A percentile compares a stretch with the other conserved stretches of the same genome.
phyloP scores from a whole-genome alignment of 352 stramenopile genomes.

The Globisporangium paroecandrum region DNA sequence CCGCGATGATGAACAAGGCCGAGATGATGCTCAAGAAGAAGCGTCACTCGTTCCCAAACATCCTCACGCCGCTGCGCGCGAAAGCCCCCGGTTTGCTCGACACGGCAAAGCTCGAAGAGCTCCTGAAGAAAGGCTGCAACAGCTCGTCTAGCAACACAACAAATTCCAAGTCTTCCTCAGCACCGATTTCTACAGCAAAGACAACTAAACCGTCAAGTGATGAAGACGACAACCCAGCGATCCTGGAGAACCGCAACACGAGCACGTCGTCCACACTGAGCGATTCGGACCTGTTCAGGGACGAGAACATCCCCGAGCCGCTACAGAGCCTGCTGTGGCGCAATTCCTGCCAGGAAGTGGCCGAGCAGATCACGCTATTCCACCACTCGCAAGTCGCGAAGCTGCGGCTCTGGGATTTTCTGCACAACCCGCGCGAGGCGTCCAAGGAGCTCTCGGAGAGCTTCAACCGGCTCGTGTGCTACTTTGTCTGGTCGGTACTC shows the following conservation, averaged over 20 bases:
- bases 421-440: slow-evolving; percentile 40
- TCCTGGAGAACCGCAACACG: slow-evolving; percentile 11
- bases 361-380: slow-evolving; percentile 64
- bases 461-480: slow-evolving; percentile 64
- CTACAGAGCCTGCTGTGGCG: slow-evolving; percentile 50
- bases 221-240: slow-evolving; percentile 2
- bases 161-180: background rate
- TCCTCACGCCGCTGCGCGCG: slow-evolving; percentile 28
- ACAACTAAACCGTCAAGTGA: slow-evolving; percentile 5
- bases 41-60: slow-evolving; percentile 68
- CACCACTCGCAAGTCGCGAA: slow-evolving; percentile 50
- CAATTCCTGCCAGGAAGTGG: slow-evolving; percentile 47
- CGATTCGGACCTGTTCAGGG: slow-evolving; percentile 38
- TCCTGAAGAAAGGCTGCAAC: slow-evolving; percentile 3
- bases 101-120: slow-evolving; percentile 10
- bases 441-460: slow-evolving; percentile 52
- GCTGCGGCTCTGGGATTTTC: slow-evolving; percentile 55
- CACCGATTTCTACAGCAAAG: background rate
- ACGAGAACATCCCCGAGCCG: slow-evolving; percentile 39
- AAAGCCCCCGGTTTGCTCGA: slow-evolving; percentile 10
- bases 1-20: slow-evolving; percentile 25
- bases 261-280: slow-evolving; percentile 22
- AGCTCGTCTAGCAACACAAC: background rate
- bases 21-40: slow-evolving; percentile 38
- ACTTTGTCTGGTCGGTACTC: slow-evolving; percentile 74